Evolutionary conservation across 441 rosid species (phyloP), one percentile per base, ranked within the genome.

Genomic region (Francoa sonchifolia): DNA sequence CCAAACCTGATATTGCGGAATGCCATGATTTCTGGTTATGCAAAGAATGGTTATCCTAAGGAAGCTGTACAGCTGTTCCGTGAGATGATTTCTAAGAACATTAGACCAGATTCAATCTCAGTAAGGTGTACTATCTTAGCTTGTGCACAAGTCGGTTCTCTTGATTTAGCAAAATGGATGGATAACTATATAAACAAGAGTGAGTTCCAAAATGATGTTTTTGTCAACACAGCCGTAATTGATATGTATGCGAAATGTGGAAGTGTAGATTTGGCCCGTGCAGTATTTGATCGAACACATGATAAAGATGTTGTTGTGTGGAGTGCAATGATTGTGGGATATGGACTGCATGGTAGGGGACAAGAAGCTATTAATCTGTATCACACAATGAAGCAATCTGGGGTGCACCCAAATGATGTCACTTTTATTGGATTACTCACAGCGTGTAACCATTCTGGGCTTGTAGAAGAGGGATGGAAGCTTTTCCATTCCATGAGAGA

Each of bases 201-300:
- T 32, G 62, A 68, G 46, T 54, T 64, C 22, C 57, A 20, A 52
- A 71, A 70, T 13, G 71, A 72, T 25, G 54, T 58, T 48, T 61
- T 69, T 40, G 74, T 76, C 37, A 62, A 53, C 50, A 70, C 83
- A 19, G 69, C 86, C 1, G 61, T 84, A 1, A 61, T 81, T 33
- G 89, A 84, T 48, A 84, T 78, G 95, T 76, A 60, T 65, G 73
- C 81, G 11, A 84, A 81, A 72, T 81, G 95, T 4, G 93, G 93
- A 42, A 68, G 66, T 45, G 52, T 78, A 40, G 74, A 68, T 30
- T 63, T 58, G 49, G 79, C 93, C 15, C 65, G 65, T 13, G 27
- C 30, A 26, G 68, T 78, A 39, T 78, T 85, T 39, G 77, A 81
- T 45, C 46, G 74, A 60, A 60, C 73, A 35, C 48, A 17, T 20